These are phyloP conservation scores for Mortierella sp. DNA, from an alignment of 371 early-diverging fungal genomes.

Conservation along the genomic window DNA sequence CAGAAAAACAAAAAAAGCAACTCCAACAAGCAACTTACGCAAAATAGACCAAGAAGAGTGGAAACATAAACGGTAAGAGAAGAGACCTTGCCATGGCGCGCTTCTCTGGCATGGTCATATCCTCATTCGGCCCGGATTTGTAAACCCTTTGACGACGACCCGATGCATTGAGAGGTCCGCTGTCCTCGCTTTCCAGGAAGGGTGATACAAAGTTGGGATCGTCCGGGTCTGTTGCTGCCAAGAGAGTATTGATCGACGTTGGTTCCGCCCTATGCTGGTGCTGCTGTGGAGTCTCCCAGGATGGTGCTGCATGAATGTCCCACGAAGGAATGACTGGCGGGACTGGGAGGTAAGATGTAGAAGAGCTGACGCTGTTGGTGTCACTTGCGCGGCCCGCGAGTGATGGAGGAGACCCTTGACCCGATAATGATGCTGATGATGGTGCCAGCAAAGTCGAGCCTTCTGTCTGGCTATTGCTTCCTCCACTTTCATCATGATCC, in stretches of 20 bases:
- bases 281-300: slow-evolving; percentile 15
- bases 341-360: background rate
- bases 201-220: slow-evolving; percentile 48
- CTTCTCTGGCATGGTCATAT: slow-evolving; percentile 55
- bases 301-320: slow-evolving; percentile 13
- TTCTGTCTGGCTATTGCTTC: background rate
- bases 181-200: slow-evolving; percentile 34
- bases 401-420: background rate
- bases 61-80: slow-evolving; percentile 59
- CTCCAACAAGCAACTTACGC: slow-evolving; percentile 31
- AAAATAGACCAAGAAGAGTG: slow-evolving; percentile 60
- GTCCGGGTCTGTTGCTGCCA: slow-evolving; percentile 48
- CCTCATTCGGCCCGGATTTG: slow-evolving; percentile 30
- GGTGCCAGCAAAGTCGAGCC: background rate
- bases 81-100: slow-evolving; percentile 46
- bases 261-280: slow-evolving; percentile 19
- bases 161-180: background rate
- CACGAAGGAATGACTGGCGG: slow-evolving; percentile 6
- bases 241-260: slow-evolving; percentile 50
- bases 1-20: background rate
- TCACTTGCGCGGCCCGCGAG: background rate
- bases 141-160: slow-evolving; percentile 22
- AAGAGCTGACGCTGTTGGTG: background rate
- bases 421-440: background rate
- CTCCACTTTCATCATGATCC: background rate